Evolutionary conservation across 352 stramenopile genomes (phyloP).

Genomic region (Thraustochytrium sp.): DNA sequence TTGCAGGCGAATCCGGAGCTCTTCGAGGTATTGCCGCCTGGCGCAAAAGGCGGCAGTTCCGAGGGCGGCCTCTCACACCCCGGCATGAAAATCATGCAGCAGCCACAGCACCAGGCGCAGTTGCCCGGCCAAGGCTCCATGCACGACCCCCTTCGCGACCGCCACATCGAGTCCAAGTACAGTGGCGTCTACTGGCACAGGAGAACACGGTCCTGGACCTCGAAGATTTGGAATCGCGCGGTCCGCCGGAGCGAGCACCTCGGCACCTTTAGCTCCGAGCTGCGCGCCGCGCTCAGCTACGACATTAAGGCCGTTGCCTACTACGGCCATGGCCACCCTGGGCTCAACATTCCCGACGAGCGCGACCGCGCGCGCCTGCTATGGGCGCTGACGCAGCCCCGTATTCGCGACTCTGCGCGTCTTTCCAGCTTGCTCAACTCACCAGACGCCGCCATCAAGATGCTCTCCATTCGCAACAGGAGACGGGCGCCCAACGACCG

Average conservation of each 20-base stretch:
- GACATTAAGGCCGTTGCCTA: background rate
- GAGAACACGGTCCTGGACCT: background rate
- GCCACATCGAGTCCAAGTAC: conserved; percentile 12
- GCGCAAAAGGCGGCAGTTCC: background rate
- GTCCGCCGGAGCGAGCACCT: background rate
- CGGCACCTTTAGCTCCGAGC: conserved; percentile 14
- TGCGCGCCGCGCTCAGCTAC: background rate
- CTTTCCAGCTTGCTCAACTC: background rate
- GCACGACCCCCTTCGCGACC: background rate
- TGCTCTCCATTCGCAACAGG: background rate
- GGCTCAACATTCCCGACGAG: conserved; percentile 6
- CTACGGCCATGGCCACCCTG: background rate
- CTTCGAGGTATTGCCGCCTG: no score
- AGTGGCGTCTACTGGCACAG: conserved; percentile 8
- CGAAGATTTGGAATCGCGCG: background rate
- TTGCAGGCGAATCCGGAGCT: no score
- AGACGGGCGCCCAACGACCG: background rate
- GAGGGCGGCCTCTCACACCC: background rate
- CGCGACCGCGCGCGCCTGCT: background rate
- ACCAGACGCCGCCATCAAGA: background rate
- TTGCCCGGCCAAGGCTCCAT: background rate
- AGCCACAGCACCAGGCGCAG: background rate
- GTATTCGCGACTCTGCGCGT: background rate
- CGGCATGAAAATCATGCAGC: no score
- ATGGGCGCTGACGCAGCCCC: conserved; percentile 13